Evolutionary conservation across 805 yeast species (phyloP), one percentile per base, ranked within the genome.

Genomic region (Candida caryicola): DNA sequence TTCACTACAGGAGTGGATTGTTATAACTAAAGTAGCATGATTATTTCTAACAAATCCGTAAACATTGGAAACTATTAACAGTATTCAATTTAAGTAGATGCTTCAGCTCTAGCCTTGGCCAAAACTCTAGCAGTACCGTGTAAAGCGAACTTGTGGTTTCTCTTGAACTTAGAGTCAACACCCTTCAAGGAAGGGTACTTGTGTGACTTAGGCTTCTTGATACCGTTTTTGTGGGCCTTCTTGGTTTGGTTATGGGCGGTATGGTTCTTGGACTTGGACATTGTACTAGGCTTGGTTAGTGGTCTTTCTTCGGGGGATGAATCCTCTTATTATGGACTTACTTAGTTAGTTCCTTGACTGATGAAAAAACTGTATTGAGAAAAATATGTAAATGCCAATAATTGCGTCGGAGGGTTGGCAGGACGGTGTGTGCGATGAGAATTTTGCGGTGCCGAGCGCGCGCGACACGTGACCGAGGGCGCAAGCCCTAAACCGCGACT

Each of bases 211-310:
- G 97, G 96, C 90, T 91, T 93, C 86, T 91, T 91, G 81, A 93
- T 91, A 80, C 99, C 99, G 85, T 93, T 93, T 73, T 84, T 90
- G 97, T 93, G 99, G 68, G 98, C 98, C 95, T 93, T 93, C 73
- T 76, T 85, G 89, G 85, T 86, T 79, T 91, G 98, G 95, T 93
- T 93, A 79, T 93, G 99, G 77, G 89, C 90, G 77, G 99, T 93
- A 75, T 93, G 98, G 79, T 93, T 93, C 96, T 93, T 93, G 60
- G 98, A 91, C 81, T 93, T 93, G 75, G 99, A 73, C 99, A 93
- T 91, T 76, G 63, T 72, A 66, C 64, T 58, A 46, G 19, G 37
- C 17, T 17, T 41, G 23, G 64, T 55, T 56, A 58, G 72, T 69
- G 57, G 8, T 5, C n/a, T 26, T 26, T n/a, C n/a, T n/a, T n/a